Base-by-base conservation (phyloP, 2,329 filamentous ascomycete genomes). In the Pseudonectria buxi region DNA sequence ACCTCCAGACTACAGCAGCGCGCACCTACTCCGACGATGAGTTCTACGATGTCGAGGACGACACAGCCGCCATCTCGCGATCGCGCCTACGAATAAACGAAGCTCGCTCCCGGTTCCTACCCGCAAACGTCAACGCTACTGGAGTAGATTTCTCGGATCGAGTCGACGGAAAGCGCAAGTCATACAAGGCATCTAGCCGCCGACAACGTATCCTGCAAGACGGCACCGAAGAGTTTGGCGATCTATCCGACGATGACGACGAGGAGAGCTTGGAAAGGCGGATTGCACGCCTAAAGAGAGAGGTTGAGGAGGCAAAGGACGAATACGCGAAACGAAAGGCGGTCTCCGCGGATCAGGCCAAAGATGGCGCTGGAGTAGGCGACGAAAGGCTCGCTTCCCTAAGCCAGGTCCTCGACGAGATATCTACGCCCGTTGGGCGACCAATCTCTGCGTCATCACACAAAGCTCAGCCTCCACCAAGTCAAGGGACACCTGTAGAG, bases 101-200 rank as follows among this genome's bases (percentile, higher is more conserved):
- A 56, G 92, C 92, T 28, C 81, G 90, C 37, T 79, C 76, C 24
- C 78, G 81, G 28, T 98, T 98, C 57, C 70, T 82, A 36, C 81
- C 85, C 3, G 71, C 83, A 9, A 74, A 77, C 27, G 78, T 94
- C 24, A 84, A 94, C 55, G 81, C 87, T 6, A 73, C 74, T 33
- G 78, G 83, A 14, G 86, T 83, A 15, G 86, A 95, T 61, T 92
- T 95, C 59, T 94, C 89, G 3, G 89, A 95, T 61, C 82, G 89
- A 35, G 80, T 96, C 26, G 80, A 79, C 40, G 78, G 78, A 30
- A 90, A 90, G 59, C 77, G 86, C 44, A 86, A 84, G 61, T 86
- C 86, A 15, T 95, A 95, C 66, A 81, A 79, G 47, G 80, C 81
- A 25, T 81, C 83, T 6, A 85, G 73, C 31, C 75, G 83, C 32